A percentile compares a stretch with the other conserved stretches of the same genome.
Evolutionary conservation across 345 rosid genomes (phyloP).

Genomic region (Rubroshorea leprosula): DNA sequence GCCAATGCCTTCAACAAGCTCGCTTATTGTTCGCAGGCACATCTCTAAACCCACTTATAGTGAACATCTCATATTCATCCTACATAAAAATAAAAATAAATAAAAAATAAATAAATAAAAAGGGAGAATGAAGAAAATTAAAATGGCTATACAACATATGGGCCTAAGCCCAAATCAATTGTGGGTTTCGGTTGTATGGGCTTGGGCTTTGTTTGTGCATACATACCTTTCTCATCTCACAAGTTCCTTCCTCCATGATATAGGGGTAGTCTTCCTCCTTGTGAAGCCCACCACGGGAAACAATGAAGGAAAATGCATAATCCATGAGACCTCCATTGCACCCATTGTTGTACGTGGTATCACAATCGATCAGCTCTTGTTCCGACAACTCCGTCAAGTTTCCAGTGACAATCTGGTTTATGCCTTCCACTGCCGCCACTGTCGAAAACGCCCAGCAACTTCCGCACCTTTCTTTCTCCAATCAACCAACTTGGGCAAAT

Average conservation of each 20-base stretch:
- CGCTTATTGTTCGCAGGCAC: constrained; percentile 58
- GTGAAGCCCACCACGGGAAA: constrained; percentile 65
- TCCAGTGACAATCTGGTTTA: constrained; percentile 71
- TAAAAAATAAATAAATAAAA: too few species aligned
- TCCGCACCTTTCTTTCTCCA: constrained; percentile 94
- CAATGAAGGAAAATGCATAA: constrained; percentile 68
- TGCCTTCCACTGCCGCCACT: constrained; percentile 80
- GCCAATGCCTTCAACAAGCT: too few species aligned
- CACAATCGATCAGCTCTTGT: constrained; percentile 90
- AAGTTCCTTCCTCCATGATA: constrained; percentile 48
- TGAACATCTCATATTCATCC: constrained; percentile 47
- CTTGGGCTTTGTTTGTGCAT: too few species aligned
- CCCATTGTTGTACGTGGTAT: constrained; percentile 57
- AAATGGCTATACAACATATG: too few species aligned
- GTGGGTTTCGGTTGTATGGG: background rate
- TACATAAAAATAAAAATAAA: constrained; percentile 5
- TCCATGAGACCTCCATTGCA: constrained; percentile 95
- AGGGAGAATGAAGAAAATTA: too few species aligned
- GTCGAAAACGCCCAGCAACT: constrained; percentile 98
- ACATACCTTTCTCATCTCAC: constrained; percentile 58
- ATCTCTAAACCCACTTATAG: constrained; percentile 57
- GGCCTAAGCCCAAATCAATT: background rate
- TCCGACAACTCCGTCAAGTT: constrained; percentile 66
- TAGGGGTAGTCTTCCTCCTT: constrained; percentile 78
- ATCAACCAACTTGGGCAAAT: constrained; percentile 57